phyloP scores from a whole-genome alignment of 192 early-diverging fungal genomes.

The Coemansia sp. region DNA sequence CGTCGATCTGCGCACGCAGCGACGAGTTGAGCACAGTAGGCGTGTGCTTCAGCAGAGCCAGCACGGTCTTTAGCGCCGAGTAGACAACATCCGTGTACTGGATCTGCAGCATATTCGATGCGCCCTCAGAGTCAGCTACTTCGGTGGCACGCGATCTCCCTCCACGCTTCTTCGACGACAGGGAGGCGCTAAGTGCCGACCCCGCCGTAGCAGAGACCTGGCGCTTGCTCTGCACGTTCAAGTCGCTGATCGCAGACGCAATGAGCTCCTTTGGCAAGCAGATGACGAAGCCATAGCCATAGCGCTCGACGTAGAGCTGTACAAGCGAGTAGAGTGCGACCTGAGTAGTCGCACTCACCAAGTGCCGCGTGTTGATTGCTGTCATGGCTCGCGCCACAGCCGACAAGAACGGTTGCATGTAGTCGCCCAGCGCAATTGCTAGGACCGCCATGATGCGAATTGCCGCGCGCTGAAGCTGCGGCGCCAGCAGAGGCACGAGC shows the following conservation, averaged over 20 bases:
- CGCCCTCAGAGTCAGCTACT: slow-evolving; percentile 1
- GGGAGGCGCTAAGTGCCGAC: neutral
- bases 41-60: slow-evolving; percentile 25
- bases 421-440: slow-evolving; percentile 26
- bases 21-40: slow-evolving; percentile 26
- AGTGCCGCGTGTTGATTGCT: slow-evolving; percentile 20
- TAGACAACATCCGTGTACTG: slow-evolving; percentile 35
- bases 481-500: slow-evolving; percentile 33
- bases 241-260: slow-evolving; percentile 15
- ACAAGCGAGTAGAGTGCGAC: slow-evolving; percentile 39
- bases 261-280: slow-evolving; percentile 43
- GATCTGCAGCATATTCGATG: slow-evolving; percentile 4
- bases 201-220: neutral
- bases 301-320: slow-evolving; percentile 36
- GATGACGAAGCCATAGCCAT: slow-evolving; percentile 38
- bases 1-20: slow-evolving; percentile 33
- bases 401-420: slow-evolving; percentile 41
- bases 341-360: slow-evolving; percentile 21
- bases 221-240: slow-evolving; percentile 17
- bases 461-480: slow-evolving; percentile 40
- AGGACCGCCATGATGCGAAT: slow-evolving; percentile 42
- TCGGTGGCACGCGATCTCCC: slow-evolving; percentile 12
- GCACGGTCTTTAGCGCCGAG: slow-evolving; percentile 16
- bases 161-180: slow-evolving; percentile 32
- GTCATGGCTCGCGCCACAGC: slow-evolving; percentile 29